phyloP scores from a whole-genome alignment of 345 rosid species.

The Ailanthus altissimus region DNA sequence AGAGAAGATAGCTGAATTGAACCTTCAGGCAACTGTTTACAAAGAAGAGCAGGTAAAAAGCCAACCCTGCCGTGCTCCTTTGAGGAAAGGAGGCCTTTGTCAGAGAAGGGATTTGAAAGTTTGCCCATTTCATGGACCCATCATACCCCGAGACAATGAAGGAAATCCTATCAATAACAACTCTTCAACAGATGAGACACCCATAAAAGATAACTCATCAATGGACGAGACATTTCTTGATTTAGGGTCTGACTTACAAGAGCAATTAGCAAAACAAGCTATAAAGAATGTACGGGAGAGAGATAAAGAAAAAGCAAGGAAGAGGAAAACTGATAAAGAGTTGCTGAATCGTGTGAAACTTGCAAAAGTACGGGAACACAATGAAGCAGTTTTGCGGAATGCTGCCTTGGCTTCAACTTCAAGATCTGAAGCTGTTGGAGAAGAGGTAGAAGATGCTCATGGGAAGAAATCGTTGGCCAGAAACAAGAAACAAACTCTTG shows the following conservation, averaged over 20 bases:
- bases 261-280: slow-evolving; percentile 73
- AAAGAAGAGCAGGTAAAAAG: slow-evolving; percentile 63
- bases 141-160: slow-evolving; percentile 64
- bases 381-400: slow-evolving; percentile 64
- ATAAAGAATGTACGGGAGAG: slow-evolving; percentile 61
- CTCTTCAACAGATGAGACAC: slow-evolving; percentile 32
- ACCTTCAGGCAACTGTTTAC: slow-evolving; percentile 67
- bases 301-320: slow-evolving; percentile 55
- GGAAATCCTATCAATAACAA: slow-evolving; percentile 51
- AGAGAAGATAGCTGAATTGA: slow-evolving; percentile 76
- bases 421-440: slow-evolving; percentile 49
- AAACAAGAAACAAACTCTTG: slow-evolving; percentile 61
- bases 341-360: slow-evolving; percentile 63
- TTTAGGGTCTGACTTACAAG: slow-evolving; percentile 46
- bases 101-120: slow-evolving; percentile 77
- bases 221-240: slow-evolving; percentile 30
- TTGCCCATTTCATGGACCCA: slow-evolving; percentile 88
- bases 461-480: slow-evolving; percentile 36
- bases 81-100: slow-evolving; percentile 76
- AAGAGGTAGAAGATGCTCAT: slow-evolving; percentile 35
- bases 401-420: slow-evolving; percentile 87
- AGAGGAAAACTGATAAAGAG: slow-evolving; percentile 54
- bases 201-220: slow-evolving; percentile 36
- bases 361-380: slow-evolving; percentile 74
- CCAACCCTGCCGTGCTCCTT: slow-evolving; percentile 74